Evolutionary conservation across 1,139 yeast species (phyloP), one percentile per base, ranked within the genome.

Genomic region (Nadsonia commutata): DNA sequence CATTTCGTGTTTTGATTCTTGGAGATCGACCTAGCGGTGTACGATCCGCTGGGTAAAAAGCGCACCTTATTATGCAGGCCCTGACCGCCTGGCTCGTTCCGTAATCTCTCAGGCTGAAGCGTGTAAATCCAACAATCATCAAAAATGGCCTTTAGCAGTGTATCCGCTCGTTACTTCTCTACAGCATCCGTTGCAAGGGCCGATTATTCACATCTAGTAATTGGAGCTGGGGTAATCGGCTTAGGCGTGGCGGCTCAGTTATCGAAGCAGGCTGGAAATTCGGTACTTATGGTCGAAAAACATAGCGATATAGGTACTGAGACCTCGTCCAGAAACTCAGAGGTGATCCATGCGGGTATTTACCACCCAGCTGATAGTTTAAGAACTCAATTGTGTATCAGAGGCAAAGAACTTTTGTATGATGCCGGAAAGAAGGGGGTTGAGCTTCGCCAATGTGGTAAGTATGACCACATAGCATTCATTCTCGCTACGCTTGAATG

Each of bases 141-240:
- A 21, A 21, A 21, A 27, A 27, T 27, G 33, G 5, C n/a, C 5
- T 16, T 27, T 27, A 6, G 16, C 9, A 27, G 33, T 4, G 33
- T 27, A 27, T 27, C n/a, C 16, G n/a, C 16, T 9, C 38, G 40
- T 19, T 4, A n/a, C 19, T 38, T 42, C 16, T 42, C 44, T 17
- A 18, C 38, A n/a, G 16, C 41, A 2, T 31, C 11, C 16, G n/a
- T n/a, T 13, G 20, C 3, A n/a, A 17, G 18, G 1, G 44, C 41
- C 7, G 94, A 83, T 56, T 84, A 77, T 55, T 74, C 93, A 0
- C 95, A 85, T 57, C 78, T 80, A 1, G 75, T 86, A 0, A 67
- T 86, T 18, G 96, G 96, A 3, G 95, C 86, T 1, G 96, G 96
- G 0, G 82, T 76, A 0, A 88, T 86, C 1, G 96, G 96, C 0